phyloP scores from a whole-genome alignment of 352 stramenopile species.

The Phytophthora sojae region DNA sequence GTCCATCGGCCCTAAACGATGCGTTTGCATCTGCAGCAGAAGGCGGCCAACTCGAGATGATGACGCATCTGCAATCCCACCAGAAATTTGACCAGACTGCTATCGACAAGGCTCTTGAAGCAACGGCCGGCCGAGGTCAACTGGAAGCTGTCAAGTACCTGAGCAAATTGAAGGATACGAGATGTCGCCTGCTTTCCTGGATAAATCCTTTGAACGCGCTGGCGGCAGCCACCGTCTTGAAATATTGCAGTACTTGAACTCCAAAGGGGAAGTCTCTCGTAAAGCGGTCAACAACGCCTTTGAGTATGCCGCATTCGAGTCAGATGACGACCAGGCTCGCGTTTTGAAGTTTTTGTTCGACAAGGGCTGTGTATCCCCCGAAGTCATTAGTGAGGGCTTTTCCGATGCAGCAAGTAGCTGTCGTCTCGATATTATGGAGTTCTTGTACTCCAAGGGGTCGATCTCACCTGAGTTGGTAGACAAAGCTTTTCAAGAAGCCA shows the following conservation, averaged over 20 bases:
- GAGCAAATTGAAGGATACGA: background rate
- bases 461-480: no score
- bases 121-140: background rate
- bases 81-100: background rate
- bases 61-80: constrained; percentile 1
- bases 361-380: background rate
- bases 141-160: background rate
- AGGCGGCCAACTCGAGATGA: constrained; percentile 1
- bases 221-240: background rate
- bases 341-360: background rate
- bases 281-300: background rate
- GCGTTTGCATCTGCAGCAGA: constrained; percentile 7
- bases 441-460: background rate
- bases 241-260: background rate
- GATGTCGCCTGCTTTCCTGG: background rate
- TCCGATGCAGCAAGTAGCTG: background rate
- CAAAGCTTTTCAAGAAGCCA: no score
- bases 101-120: background rate
- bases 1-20: background rate
- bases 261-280: background rate
- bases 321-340: background rate
- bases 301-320: background rate
- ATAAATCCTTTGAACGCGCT: background rate
- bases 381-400: background rate
- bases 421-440: constrained; percentile 5